Evolutionary conservation across 805 yeast species (phyloP).

Genomic region (Saccharomycopsis sp.): DNA sequence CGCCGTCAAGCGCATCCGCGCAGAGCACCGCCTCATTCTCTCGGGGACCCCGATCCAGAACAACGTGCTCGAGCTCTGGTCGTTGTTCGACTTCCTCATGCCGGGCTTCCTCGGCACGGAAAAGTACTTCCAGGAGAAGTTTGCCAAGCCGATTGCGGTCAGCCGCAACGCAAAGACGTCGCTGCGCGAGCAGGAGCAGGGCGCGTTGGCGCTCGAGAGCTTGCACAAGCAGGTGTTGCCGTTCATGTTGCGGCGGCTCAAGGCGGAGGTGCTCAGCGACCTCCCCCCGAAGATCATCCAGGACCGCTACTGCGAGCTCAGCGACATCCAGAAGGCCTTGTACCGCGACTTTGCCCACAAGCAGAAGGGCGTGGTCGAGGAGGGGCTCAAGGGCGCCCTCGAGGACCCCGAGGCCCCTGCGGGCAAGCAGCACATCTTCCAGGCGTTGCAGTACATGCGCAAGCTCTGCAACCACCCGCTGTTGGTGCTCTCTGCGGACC

Average conservation of each 20-base stretch:
- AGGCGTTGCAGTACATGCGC: slow-evolving; percentile 94
- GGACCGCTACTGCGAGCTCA: slow-evolving; percentile 94
- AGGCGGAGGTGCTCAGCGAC: slow-evolving; percentile 93
- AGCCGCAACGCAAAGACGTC: slow-evolving; percentile 83
- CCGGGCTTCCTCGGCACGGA: slow-evolving; percentile 98
- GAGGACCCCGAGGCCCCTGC: slow-evolving; percentile 37
- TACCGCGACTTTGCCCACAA: slow-evolving; percentile 85
- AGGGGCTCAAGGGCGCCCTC: slow-evolving; percentile 46
- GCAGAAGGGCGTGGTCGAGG: slow-evolving; percentile 66
- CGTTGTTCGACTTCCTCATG: slow-evolving; percentile 94
- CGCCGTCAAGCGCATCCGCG: slow-evolving; percentile 73
- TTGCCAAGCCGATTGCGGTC: slow-evolving; percentile 97
- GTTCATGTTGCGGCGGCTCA: slow-evolving; percentile 89
- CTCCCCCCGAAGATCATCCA: slow-evolving; percentile 97
- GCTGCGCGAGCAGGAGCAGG: slow-evolving; percentile 92
- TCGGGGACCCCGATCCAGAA: slow-evolving; percentile 99
- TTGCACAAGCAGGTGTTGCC: slow-evolving; percentile 95
- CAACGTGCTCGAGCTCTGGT: slow-evolving; percentile 95
- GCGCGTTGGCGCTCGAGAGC: slow-evolving; percentile 92
- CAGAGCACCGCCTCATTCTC: slow-evolving; percentile 84
- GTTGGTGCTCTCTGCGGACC: slow-evolving; percentile 71
- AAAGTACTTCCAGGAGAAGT: slow-evolving; percentile 85
- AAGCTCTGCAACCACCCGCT: slow-evolving; percentile 96
- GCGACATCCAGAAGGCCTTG: slow-evolving; percentile 80
- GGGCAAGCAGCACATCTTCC: slow-evolving; percentile 88